Percentiles rank a stretch among this genome's conserved stretches.
phyloP scores from a whole-genome alignment of 208 protist species.

The Wallacemonas sp. region DNA sequence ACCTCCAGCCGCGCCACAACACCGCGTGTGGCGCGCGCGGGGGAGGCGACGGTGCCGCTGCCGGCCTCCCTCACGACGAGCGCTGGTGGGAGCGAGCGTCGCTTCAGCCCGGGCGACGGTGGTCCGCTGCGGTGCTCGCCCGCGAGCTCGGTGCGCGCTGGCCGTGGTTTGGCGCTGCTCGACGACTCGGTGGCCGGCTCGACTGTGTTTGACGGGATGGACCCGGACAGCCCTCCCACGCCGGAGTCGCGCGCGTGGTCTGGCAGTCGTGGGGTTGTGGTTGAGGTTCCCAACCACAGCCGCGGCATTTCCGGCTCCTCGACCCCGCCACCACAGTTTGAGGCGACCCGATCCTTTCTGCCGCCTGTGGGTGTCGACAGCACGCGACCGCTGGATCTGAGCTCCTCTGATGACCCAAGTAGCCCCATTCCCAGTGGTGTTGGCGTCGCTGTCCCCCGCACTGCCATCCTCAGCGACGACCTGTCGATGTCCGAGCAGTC shows the following conservation, averaged over 20 bases:
- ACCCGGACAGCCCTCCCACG: background rate
- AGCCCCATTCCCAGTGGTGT: too few relatives aligned
- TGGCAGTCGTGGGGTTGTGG: too few relatives aligned
- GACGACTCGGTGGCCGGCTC: slow-evolving; percentile 27
- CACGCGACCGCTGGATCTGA: slow-evolving; percentile 30
- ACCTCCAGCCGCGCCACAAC: too few relatives aligned
- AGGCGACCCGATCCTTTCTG: background rate
- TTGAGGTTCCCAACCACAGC: background rate
- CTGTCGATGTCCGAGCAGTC: too few relatives aligned
- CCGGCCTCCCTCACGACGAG: too few relatives aligned
- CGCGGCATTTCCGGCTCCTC: background rate
- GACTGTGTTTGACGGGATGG: slow-evolving; percentile 1
- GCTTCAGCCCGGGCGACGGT: too few relatives aligned
- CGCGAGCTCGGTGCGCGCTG: slow-evolving; percentile 11
- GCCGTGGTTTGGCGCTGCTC: slow-evolving; percentile 37
- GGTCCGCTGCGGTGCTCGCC: too few relatives aligned
- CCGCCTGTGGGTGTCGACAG: background rate
- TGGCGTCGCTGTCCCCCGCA: too few relatives aligned
- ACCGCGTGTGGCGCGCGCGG: too few relatives aligned
- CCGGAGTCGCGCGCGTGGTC: background rate
- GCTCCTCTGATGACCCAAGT: slow-evolving; percentile 22
- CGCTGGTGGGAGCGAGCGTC: too few relatives aligned
- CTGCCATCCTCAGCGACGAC: too few relatives aligned
- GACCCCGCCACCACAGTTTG: background rate
- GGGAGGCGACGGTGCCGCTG: too few relatives aligned